These are phyloP conservation scores for Articulospora tetracladia DNA, from an alignment of 495 filamentous ascomycete genomes.

Conservation along the genomic window DNA sequence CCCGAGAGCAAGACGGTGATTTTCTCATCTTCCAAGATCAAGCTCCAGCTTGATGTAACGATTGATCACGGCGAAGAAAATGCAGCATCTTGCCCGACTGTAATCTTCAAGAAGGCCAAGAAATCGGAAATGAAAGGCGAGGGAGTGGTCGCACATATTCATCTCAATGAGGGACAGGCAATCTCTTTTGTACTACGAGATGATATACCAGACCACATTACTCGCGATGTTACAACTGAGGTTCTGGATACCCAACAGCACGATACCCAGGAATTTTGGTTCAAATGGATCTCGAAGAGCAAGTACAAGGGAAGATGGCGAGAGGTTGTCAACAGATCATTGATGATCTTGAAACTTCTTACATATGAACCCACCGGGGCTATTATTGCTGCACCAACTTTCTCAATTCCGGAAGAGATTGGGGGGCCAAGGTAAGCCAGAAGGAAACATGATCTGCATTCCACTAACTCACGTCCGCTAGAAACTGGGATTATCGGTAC, in stretches of 20 bases:
- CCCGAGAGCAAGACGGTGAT: conserved; percentile 51
- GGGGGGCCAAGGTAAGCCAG: conserved; percentile 49
- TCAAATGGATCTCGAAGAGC: conserved; percentile 64
- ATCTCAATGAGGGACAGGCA: conserved; percentile 58
- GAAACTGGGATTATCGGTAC: conserved; percentile 78
- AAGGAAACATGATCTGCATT: background rate
- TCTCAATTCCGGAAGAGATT: conserved; percentile 70
- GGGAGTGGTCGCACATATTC: conserved; percentile 54
- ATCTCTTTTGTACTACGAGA: conserved; percentile 64
- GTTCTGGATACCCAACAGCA: conserved; percentile 57
- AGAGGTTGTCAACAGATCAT: conserved; percentile 61
- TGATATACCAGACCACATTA: conserved; percentile 46
- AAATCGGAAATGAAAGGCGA: conserved; percentile 49
- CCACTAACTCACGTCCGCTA: conserved; percentile 19
- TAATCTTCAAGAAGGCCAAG: conserved; percentile 48
- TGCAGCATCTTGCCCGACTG: conserved; percentile 37
- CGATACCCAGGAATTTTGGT: conserved; percentile 64
- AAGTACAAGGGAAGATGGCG: conserved; percentile 67
- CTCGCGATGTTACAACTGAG: conserved; percentile 43
- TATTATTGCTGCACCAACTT: conserved; percentile 52
- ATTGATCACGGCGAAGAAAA: conserved; percentile 54
- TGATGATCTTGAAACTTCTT: conserved; percentile 69
- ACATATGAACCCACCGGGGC: conserved; percentile 62
- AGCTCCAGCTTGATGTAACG: conserved; percentile 61
- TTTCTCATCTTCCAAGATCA: conserved; percentile 52